These are phyloP conservation scores for Sarocladium brachiariae DNA, from an alignment of 2,329 filamentous ascomycete genomes.

Conservation along the genomic window DNA sequence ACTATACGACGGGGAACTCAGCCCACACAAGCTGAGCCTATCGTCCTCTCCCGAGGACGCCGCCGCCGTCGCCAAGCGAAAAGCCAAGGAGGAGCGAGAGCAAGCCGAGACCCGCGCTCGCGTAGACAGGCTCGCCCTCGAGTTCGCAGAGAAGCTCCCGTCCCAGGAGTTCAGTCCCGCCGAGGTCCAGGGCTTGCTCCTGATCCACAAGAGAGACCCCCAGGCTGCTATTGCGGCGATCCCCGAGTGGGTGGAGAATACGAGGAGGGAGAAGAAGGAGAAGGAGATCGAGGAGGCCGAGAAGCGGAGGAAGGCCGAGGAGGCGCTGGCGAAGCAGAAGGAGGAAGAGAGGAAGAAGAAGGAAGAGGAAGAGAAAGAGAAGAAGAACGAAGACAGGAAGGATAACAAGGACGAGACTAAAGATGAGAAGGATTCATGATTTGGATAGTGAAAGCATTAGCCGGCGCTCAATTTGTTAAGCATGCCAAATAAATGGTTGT, in stretches of 20 bases:
- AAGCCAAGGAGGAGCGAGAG: constrained; percentile 18
- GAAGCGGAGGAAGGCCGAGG: constrained; percentile 31
- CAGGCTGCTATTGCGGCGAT: constrained; percentile 38
- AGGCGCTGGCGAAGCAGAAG: constrained; percentile 26
- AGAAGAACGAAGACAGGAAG: constrained; percentile 18
- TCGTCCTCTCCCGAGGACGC: not conserved
- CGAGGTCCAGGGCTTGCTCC: constrained; percentile 52
- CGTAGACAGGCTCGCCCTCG: constrained; percentile 38
- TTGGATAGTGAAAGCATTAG: too few relatives aligned
- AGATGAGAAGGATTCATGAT: too few relatives aligned
- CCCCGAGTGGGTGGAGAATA: constrained; percentile 43
- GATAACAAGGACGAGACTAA: constrained; percentile 17
- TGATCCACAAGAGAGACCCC: constrained; percentile 48
- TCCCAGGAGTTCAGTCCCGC: constrained; percentile 51
- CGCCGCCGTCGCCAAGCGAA: not conserved
- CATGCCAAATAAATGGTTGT: not conserved
- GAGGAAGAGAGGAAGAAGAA: constrained; percentile 29
- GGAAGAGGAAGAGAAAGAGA: constrained; percentile 23
- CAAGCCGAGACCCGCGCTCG: constrained; percentile 30
- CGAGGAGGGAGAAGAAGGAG: constrained; percentile 41
- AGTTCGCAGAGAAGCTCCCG: constrained; percentile 46
- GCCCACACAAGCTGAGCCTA: constrained; percentile 11
- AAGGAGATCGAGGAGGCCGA: constrained; percentile 36
- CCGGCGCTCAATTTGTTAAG: not conserved
- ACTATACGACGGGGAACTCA: constrained; percentile 34